Evolutionary conservation across 352 stramenopile genomes (phyloP), one percentile per base, ranked within the genome.

Genomic region (Halophytophthora polymorphica): DNA sequence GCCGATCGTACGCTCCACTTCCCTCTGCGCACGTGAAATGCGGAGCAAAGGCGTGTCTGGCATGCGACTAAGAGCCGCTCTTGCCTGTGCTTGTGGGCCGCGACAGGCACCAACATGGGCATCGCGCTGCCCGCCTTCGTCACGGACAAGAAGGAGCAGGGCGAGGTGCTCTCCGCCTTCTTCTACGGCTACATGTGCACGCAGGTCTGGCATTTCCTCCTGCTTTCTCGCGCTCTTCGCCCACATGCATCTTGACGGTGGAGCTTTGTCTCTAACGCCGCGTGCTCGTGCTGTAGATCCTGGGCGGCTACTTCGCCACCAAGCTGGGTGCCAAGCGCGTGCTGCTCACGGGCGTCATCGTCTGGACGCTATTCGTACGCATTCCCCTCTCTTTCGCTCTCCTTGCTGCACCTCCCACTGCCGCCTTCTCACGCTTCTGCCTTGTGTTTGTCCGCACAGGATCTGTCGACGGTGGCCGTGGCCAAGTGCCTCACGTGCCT

Each of bases 151-250:
- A 72, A 71, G 17, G 73, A 89, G 44, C 85, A 95, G 53, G 83
- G 85, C 0, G 77, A 90, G 53, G 69, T 95, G 37, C 68, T 95
- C 31, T 87, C 83, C 13, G 76, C 83, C 19, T 95, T 95, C 61
- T 95, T 92, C 64, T 95, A 91, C 39, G 85, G 85, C 38, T 95
- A 95, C 62, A 81, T 95, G 69, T 70, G 75, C 56, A 95, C 85
- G 8, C 85, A 95, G 71, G 81, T 88, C 37, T 21, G 37, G 44
- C 2, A 6, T n/a, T 58, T 36, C 22, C 33, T 2, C 21, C 40
- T 14, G 17, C 21, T 38, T 44, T 13, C 15, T 42, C 15, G 1
- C 10, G 49, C 11, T 13, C 6, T 6, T 13, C 38, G 7, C 12
- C n/a, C n/a, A n/a, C n/a, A n/a, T 37, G 33, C 3, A 48, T 23